Percentiles rank a stretch among this genome's conserved stretches.
Evolutionary conservation across 2,329 filamentous ascomycete species (phyloP).

Genomic region (Colletotrichum shisoi): DNA sequence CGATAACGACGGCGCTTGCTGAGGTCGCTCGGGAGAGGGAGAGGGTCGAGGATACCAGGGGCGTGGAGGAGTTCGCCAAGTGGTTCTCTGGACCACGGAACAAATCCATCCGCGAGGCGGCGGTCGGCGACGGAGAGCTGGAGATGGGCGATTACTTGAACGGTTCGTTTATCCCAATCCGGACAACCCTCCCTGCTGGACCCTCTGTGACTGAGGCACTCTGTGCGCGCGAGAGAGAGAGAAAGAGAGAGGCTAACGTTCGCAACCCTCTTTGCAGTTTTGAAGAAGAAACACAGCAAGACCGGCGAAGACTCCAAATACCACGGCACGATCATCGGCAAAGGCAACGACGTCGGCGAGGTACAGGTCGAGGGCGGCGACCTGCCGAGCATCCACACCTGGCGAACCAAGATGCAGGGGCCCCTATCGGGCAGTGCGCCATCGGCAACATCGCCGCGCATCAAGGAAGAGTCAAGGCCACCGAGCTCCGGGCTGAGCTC

Average conservation of each 20-base stretch:
- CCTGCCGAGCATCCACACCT: slow-evolving; percentile 71
- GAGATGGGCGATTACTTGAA: slow-evolving; percentile 75
- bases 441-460: slow-evolving; percentile 36
- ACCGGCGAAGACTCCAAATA: slow-evolving; percentile 87
- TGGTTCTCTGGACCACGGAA: slow-evolving; percentile 81
- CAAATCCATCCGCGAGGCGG: slow-evolving; percentile 81
- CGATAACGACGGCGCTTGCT: slow-evolving; percentile 15
- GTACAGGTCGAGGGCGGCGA: slow-evolving; percentile 81
- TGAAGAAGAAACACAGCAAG: slow-evolving; percentile 94
- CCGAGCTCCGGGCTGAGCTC: slow-evolving; percentile 66
- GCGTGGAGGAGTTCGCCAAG: slow-evolving; percentile 77
- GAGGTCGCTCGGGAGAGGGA: slow-evolving; percentile 28
- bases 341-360: slow-evolving; percentile 69
- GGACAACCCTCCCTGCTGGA: too few relatives aligned
- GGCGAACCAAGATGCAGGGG: slow-evolving; percentile 59
- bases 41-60: slow-evolving; percentile 66
- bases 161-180: slow-evolving; percentile 53
- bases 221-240: neutral
- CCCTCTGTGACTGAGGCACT: too few relatives aligned
- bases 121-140: slow-evolving; percentile 71
- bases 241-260: slow-evolving; percentile 1
- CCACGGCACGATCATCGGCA: slow-evolving; percentile 82
- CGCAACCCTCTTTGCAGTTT: slow-evolving; percentile 54
- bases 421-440: slow-evolving; percentile 40
- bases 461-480: slow-evolving; percentile 52